Percentiles rank a stretch among this genome's conserved stretches.
phyloP scores from a whole-genome alignment of 2,329 filamentous ascomycete species.

The Penicillium sp. region DNA sequence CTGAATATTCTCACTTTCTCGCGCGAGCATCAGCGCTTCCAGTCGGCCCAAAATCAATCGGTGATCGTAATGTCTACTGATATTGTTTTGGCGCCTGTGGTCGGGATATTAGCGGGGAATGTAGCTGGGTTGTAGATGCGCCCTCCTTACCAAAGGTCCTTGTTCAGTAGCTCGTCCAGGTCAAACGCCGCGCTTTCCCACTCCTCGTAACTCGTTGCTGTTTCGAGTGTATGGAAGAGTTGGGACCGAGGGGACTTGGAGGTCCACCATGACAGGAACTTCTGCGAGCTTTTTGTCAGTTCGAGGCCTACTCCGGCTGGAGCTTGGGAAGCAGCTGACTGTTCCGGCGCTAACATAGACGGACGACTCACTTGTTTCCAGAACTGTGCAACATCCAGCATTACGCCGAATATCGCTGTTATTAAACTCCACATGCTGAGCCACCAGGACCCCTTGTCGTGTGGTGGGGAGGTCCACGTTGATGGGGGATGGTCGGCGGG shows the following conservation, averaged over 20 bases:
- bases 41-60: constrained; percentile 77
- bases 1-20: constrained; percentile 70
- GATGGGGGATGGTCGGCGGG: constrained; percentile 1
- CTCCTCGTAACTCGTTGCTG: constrained; percentile 73
- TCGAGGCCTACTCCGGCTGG: neutral
- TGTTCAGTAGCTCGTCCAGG: constrained; percentile 77
- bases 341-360: neutral
- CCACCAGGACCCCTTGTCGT: constrained; percentile 25
- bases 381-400: constrained; percentile 62
- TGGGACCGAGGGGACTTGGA: constrained; percentile 64
- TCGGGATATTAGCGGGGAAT: neutral
- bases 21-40: constrained; percentile 66
- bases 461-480: constrained; percentile 2
- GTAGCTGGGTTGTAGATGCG: neutral
- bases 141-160: constrained; percentile 68
- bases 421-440: constrained; percentile 28
- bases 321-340: neutral
- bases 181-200: constrained; percentile 83
- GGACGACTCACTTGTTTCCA: constrained; percentile 57
- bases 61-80: constrained; percentile 82
- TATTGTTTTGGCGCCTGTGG: constrained; percentile 76
- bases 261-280: constrained; percentile 66
- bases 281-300: constrained; percentile 50
- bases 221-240: constrained; percentile 64
- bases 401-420: constrained; percentile 54